phyloP scores from a whole-genome alignment of 305 asterid species.

The Fraxinus ornus region DNA sequence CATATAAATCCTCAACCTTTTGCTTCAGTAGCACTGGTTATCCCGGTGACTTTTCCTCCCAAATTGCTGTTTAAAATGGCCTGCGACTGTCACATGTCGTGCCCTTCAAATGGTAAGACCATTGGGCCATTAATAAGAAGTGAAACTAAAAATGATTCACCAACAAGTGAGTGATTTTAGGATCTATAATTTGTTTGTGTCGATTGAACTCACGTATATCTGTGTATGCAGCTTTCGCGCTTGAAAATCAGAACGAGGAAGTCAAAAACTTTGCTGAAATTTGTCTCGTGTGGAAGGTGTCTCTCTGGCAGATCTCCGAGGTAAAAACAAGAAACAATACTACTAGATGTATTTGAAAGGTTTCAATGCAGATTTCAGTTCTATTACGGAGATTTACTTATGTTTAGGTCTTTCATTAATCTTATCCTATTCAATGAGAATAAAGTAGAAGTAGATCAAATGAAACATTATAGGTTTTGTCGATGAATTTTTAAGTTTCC shows the following conservation, averaged over 20 bases:
- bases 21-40: background rate
- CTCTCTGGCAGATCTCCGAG: slow-evolving; percentile 70
- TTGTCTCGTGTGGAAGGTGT: slow-evolving; percentile 78
- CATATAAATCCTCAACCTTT: background rate
- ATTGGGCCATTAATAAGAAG: background rate
- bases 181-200: background rate
- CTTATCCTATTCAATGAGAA: slow-evolving; percentile 26
- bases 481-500: slow-evolving; percentile 2
- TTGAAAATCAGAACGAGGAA: slow-evolving; percentile 66
- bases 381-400: slow-evolving; percentile 24
- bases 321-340: slow-evolving; percentile 20
- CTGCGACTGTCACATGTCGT: background rate
- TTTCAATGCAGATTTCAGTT: slow-evolving; percentile 22
- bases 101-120: background rate
- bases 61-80: background rate
- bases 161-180: background rate
- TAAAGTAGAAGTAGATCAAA: slow-evolving; percentile 36
- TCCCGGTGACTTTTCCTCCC: background rate
- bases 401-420: slow-evolving; percentile 38
- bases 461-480: slow-evolving; percentile 31
- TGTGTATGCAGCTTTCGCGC: slow-evolving; percentile 64
- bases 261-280: slow-evolving; percentile 61
- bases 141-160: background rate
- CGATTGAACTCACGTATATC: background rate
- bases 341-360: slow-evolving; percentile 17